Evolutionary conservation across 2,329 filamentous ascomycete genomes (phyloP), one percentile per base, ranked within the genome.

Genomic region (Mollisiaceae sp.): DNA sequence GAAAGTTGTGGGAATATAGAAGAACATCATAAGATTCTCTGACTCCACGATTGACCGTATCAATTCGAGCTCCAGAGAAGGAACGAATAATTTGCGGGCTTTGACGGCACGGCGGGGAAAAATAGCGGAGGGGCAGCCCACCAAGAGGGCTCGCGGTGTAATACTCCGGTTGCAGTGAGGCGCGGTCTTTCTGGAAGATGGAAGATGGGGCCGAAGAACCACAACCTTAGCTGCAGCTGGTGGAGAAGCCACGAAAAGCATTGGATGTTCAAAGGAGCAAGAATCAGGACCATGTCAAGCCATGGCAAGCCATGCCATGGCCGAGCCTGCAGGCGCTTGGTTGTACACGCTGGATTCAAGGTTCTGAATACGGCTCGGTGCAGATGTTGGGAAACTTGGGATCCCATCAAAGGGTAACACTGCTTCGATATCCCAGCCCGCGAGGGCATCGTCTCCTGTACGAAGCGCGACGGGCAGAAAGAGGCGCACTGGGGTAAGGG

Each of bases 81-180:
- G 18, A 38, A 41, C 9, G 39, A 57, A 24, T 4, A 20, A 57
- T 38, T 6, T 57, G 15, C 55, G 55, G 55, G 55, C 20, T 57
- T n/a, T 57, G 55, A 39, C 35, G 55, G 55, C 32, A 61, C 68
- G 69, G 67, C 65, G 67, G 57, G 50, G 54, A 27, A 47, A 41
- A 57, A 9, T 39, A 18, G 35, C 47, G 35, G 35, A 18, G 38
- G 15, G 12, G 38, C 8, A 39, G 18, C 45, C 36, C 60, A 47
- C 43, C 43, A 57, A 55, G 15, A 39, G 47, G 6, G 8, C 27
- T 65, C 60, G 65, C 63, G 52, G 32, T 36, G 35, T 64, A 66
- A 66, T 70, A 67, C 59, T 68, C 68, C 70, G 68, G 67, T 50
- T 63, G 64, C 64, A 62, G 61, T 32, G 27, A 32, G 15, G 47